Base-by-base conservation (phyloP, 148 eudicot genomes). In the Pharnaceum exiguum region DNA sequence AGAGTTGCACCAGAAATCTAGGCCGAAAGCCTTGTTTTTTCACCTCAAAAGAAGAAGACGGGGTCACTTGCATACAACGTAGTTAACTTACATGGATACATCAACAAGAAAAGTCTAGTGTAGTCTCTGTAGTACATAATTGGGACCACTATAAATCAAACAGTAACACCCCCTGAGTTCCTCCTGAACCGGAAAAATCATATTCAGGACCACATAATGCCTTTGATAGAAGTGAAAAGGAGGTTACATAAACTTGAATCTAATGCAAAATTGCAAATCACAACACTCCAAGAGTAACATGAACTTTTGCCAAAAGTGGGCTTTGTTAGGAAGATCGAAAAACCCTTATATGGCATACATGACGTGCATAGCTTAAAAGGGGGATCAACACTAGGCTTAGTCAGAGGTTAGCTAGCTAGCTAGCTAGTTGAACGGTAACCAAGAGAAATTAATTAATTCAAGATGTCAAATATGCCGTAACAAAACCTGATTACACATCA, bases 11-110 rank as follows among this genome's bases (percentile, higher is more conserved):
- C 67, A 69, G 50, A 69, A 69, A 54, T 53, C 73, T 60, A 69
- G 73, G 73, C 49, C 58, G 35, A 67, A 67, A 51, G 46, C 53
- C 51, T 35, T 59, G 53, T 29, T 38, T 61, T 23, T 61, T 61
- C 56, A 60, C 72, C 72, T 69, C 36, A 61, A 69, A 69, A 69
- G 40, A 53, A 54, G 66, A 55, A 68, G 52, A 12, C 47, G 48
- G 24, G n/a, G 18, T 18, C 10, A 19, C 4, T 10, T n/a, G 19
- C 16, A 11, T 50, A 17, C 19, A 9, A 5, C 21, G 3, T 36
- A 30, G n/a, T n/a, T n/a, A n/a, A n/a, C n/a, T n/a, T n/a, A n/a
- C n/a, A n/a, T n/a, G n/a, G n/a, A n/a, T n/a, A n/a, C n/a, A n/a
- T n/a, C n/a, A n/a, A n/a, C n/a, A n/a, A n/a, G n/a, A n/a, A n/a